Base-by-base conservation (phyloP, 768 basidiomycete species). In the Pleurotus djamor region DNA sequence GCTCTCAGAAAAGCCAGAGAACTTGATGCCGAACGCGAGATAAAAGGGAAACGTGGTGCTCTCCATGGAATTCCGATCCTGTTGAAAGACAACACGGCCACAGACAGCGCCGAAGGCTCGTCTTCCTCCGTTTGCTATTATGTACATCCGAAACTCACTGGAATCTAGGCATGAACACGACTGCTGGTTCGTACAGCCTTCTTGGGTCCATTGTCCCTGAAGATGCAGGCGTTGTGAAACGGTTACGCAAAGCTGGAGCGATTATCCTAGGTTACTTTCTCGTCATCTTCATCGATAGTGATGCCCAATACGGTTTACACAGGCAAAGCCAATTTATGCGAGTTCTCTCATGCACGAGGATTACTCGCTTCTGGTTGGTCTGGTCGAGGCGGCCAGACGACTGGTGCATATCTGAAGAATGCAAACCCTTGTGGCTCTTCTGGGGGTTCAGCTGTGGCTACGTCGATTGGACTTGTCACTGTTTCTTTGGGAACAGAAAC, bases 391-490 rank as follows among this genome's bases (percentile, higher is more conserved):
- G 83, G 83, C 2, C 84, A 85, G 68, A 68, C 71, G 48, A 79
- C 74, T 3, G 79, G 74, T 59, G 78, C 82, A 10, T 85, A 82
- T 64, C 83, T 74, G 58, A 78, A 80, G 0, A 74, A 75, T 9
- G 79, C 74, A 3, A 79, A 84, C 61, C 82, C 85, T 2, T 83
- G 80, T 60, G 84, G 85, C 1, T 85, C 82, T 1, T 84, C 83
- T 0, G 79, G 83, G 5, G 86, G 86, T 2, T 83, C 83, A 17
- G 86, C 77, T 3, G 74, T 85, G 33, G 74, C 80, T 16, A 72
- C 80, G 2, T 80, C 81, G 2, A 83, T 83, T 52, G 83, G 83
- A 13, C 71, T 84, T 13, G 69, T 74, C 14, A 71, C 81, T 12
- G 80, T 81, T 1, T 70, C 78, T 0, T 70, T 84, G 1, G 81